A percentile compares a stretch with the other conserved stretches of the same genome.
These are phyloP conservation scores for Cystofilobasidium ferigula DNA, from an alignment of 768 basidiomycete species.

Conservation along the genomic window DNA sequence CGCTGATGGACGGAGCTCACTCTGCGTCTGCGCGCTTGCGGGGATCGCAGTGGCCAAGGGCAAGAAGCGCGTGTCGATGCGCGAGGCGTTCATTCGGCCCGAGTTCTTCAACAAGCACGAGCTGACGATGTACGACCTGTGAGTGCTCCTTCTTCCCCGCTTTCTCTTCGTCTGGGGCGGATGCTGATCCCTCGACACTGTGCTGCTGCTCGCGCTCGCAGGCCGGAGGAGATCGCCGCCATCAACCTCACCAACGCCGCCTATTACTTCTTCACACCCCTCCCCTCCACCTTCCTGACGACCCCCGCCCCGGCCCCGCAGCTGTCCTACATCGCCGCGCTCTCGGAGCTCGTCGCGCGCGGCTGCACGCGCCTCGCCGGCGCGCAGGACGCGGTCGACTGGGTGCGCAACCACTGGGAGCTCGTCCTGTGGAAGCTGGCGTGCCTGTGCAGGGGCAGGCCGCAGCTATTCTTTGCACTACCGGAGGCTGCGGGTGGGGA, in stretches of 20 bases:
- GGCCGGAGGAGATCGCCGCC: conserved; percentile 21
- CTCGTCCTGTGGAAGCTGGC: conserved; percentile 91
- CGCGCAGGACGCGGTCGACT: conserved; percentile 41
- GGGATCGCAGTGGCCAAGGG: neutral
- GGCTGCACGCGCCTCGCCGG: conserved; percentile 37
- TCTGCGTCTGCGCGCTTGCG: no score
- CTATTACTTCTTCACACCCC: conserved; percentile 17
- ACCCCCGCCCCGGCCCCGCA: neutral
- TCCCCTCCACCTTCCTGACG: neutral
- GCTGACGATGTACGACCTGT: conserved; percentile 15
- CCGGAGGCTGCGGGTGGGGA: neutral
- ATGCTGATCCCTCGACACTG: neutral
- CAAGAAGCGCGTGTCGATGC: neutral
- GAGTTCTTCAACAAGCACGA: conserved; percentile 16
- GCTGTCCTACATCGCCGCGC: neutral
- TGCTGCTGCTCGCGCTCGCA: neutral
- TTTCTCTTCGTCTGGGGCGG: neutral
- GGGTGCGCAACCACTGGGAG: conserved; percentile 88
- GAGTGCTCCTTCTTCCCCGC: neutral
- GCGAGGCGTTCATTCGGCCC: conserved; percentile 16
- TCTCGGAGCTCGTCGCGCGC: neutral
- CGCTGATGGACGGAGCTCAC: no score
- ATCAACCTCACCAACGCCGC: conserved; percentile 16
- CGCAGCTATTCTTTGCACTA: conserved; percentile 40
- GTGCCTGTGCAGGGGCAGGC: conserved; percentile 65